phyloP scores from a whole-genome alignment of 106 monocot species.

The Allium cepa region DNA sequence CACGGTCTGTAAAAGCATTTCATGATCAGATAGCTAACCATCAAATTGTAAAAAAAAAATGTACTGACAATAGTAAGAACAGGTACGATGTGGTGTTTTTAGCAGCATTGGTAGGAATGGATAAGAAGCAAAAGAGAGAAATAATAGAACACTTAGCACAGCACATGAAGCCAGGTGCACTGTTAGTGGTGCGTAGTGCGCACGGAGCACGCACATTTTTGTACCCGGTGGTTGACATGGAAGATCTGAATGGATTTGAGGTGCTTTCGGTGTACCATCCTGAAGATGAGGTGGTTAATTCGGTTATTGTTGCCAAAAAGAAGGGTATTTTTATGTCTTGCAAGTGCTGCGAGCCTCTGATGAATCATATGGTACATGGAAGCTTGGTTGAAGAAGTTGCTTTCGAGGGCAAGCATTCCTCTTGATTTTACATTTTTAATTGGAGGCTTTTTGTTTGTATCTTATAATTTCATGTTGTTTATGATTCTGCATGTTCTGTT shows the following conservation, averaged over 20 bases:
- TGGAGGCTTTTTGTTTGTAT: too few relatives aligned
- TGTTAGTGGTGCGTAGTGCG: constrained; percentile 74
- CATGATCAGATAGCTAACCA: too few relatives aligned
- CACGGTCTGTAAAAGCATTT: too few relatives aligned
- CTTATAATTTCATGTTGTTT: too few relatives aligned
- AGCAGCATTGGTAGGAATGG: constrained; percentile 66
- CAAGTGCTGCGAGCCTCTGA: constrained; percentile 42
- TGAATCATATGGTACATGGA: constrained; percentile 19
- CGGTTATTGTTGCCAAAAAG: constrained; percentile 69
- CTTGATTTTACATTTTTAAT: neutral
- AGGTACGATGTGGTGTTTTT: constrained; percentile 74
- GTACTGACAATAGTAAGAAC: neutral
- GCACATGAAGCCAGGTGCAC: constrained; percentile 59
- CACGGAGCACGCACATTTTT: constrained; percentile 70
- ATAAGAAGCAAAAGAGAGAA: constrained; percentile 31
- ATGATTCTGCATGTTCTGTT: too few relatives aligned
- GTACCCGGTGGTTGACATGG: constrained; percentile 64
- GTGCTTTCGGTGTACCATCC: constrained; percentile 65
- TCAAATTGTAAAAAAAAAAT: too few relatives aligned
- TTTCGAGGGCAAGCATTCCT: neutral
- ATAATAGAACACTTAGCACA: constrained; percentile 52
- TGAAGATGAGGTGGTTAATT: constrained; percentile 72
- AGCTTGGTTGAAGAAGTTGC: constrained; percentile 37
- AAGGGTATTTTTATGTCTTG: constrained; percentile 19
- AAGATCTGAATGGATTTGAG: constrained; percentile 42